Evolutionary conservation across 2,329 filamentous ascomycete genomes (phyloP).

Genomic region (Scedosporium apiospermum): DNA sequence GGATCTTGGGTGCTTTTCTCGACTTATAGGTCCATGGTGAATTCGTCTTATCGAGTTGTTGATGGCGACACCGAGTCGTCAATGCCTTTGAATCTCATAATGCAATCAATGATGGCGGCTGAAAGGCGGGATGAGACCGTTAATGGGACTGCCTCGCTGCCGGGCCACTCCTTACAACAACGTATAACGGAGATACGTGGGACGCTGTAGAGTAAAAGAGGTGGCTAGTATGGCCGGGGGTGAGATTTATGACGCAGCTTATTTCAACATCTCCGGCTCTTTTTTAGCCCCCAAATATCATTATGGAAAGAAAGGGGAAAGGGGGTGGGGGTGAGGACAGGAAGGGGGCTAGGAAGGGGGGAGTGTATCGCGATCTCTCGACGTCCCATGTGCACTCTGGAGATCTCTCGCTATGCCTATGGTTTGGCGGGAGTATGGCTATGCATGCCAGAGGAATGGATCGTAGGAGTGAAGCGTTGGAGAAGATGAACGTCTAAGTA

Average conservation of each 20-base stretch:
- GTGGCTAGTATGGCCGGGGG: background rate
- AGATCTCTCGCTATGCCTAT: background rate
- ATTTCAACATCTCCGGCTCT: background rate
- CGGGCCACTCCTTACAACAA: background rate
- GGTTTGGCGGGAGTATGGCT: background rate
- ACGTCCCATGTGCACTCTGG: background rate
- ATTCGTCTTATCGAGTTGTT: background rate
- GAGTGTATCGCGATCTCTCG: background rate
- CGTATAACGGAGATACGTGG: background rate
- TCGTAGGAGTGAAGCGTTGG: background rate
- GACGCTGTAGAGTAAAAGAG: background rate
- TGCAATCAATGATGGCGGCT: background rate
- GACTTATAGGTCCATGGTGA: too few relatives aligned
- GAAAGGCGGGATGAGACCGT: background rate
- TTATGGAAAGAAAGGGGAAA: background rate
- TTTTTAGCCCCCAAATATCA: background rate
- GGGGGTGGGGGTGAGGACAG: background rate
- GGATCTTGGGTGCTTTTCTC: background rate
- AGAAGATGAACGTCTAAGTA: background rate
- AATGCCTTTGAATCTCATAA: background rate
- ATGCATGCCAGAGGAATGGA: background rate
- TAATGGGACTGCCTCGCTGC: background rate
- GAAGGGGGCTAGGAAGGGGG: background rate
- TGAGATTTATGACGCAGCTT: background rate
- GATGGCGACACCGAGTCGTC: background rate